Percentiles rank a stretch among this genome's conserved stretches.
These are phyloP conservation scores for Ceratocystis ficicola DNA, from an alignment of 2,329 filamentous ascomycete species.

Conservation along the genomic window DNA sequence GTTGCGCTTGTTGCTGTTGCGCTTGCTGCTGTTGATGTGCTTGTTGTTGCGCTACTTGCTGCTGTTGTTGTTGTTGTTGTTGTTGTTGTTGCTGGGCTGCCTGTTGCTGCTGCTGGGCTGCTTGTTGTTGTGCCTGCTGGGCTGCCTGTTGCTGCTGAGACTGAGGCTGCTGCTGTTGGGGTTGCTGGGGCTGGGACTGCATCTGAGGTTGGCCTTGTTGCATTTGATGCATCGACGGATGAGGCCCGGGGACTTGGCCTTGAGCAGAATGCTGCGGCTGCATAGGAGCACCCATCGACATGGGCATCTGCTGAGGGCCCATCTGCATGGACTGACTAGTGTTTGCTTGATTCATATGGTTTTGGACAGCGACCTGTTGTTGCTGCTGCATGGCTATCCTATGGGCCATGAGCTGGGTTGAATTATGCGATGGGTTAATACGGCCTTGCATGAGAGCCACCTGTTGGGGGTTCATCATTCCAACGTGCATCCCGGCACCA, in stretches of 20 bases:
- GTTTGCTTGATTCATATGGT: slow-evolving; percentile 33
- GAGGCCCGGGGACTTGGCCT: slow-evolving; percentile 26
- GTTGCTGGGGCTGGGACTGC: slow-evolving; percentile 11
- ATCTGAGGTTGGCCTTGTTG: slow-evolving; percentile 16
- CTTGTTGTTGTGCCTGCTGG: slow-evolving; percentile 5
- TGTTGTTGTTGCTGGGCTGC: slow-evolving; percentile 29
- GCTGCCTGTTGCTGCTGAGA: slow-evolving; percentile 27
- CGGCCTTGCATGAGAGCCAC: slow-evolving; percentile 36
- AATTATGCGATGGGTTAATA: slow-evolving; percentile 21
- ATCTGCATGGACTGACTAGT: slow-evolving; percentile 39
- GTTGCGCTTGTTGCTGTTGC: slow-evolving; percentile 32
- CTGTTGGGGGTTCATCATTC: slow-evolving; percentile 38
- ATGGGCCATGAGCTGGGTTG: slow-evolving; percentile 33
- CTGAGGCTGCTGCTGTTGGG: slow-evolving; percentile 27
- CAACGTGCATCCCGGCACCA: slow-evolving; percentile 43
- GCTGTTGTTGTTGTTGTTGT: slow-evolving; percentile 28
- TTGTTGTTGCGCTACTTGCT: slow-evolving; percentile 27
- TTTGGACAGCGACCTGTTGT: slow-evolving; percentile 27
- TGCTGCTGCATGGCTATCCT: slow-evolving; percentile 39
- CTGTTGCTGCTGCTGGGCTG: slow-evolving; percentile 28
- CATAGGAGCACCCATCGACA: slow-evolving; percentile 23
- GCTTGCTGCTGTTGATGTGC: slow-evolving; percentile 30
- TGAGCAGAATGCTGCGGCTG: slow-evolving; percentile 24
- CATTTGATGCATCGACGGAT: slow-evolving; percentile 31
- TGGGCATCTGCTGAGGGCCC: slow-evolving; percentile 31